A percentile compares a stretch with the other conserved stretches of the same genome.
phyloP scores from a whole-genome alignment of 2,329 filamentous ascomycete species.

The Aureobasidium namibiae region DNA sequence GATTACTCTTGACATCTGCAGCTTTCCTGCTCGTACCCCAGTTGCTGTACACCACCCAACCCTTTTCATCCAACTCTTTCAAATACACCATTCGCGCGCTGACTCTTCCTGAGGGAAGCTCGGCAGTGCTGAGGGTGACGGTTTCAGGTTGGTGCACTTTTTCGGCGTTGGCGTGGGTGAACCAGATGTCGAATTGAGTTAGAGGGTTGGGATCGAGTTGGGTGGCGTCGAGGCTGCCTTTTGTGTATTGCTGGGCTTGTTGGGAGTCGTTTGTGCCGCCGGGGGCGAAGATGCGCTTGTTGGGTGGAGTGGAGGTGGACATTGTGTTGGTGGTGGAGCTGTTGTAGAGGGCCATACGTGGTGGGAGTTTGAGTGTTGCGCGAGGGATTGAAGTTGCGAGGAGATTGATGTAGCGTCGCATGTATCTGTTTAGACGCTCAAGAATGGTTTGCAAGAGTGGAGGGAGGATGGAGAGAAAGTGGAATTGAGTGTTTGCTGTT shows the following conservation, averaged over 20 bases:
- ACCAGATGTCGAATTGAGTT: constrained; percentile 85
- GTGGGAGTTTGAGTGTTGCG: background rate
- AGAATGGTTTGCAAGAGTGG: background rate
- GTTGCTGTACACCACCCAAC: constrained; percentile 92
- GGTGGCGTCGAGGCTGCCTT: constrained; percentile 50
- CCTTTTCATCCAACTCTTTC: constrained; percentile 77
- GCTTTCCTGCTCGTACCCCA: constrained; percentile 69
- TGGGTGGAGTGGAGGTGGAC: constrained; percentile 1
- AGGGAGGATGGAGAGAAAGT: background rate
- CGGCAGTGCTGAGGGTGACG: constrained; percentile 76
- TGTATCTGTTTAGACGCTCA: background rate
- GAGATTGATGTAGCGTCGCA: background rate
- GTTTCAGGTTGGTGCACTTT: constrained; percentile 73
- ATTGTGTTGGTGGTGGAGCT: background rate
- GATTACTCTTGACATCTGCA: constrained; percentile 62
- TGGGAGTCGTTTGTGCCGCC: constrained; percentile 48
- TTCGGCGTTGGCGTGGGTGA: constrained; percentile 58
- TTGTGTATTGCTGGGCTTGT: constrained; percentile 70
- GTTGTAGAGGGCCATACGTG: constrained; percentile 8
- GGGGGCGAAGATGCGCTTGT: constrained; percentile 52
- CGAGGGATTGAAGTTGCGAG: background rate
- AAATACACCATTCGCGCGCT: constrained; percentile 84
- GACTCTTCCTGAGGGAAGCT: constrained; percentile 74
- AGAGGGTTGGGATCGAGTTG: constrained; percentile 62
- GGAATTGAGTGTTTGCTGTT: background rate